These are phyloP conservation scores for Boletus semigastroideus DNA, from an alignment of 1,284 basidiomycete species.

Conservation along the genomic window DNA sequence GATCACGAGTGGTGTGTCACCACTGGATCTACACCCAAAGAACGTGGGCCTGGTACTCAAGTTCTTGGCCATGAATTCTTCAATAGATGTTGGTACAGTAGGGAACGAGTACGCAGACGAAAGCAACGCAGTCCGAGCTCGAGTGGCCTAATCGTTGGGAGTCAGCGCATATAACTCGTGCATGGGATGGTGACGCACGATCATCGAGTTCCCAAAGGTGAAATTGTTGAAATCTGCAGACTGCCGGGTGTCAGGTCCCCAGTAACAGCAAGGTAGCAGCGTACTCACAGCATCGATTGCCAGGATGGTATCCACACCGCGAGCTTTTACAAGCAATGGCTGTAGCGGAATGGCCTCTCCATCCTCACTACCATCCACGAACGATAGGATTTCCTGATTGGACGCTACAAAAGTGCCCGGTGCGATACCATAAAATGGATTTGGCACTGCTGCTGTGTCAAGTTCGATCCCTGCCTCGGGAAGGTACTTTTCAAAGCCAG, in stretches of 20 bases:
- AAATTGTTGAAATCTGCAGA: constrained; percentile 33
- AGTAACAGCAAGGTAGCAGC: background rate
- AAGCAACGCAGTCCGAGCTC: constrained; percentile 39
- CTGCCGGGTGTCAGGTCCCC: constrained; percentile 18
- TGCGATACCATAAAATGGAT: constrained; percentile 43
- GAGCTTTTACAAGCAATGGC: constrained; percentile 52
- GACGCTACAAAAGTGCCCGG: constrained; percentile 38
- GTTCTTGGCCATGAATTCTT: constrained; percentile 35
- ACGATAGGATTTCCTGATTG: constrained; percentile 32
- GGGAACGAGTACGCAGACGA: constrained; percentile 44
- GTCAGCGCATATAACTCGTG: background rate
- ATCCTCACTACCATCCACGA: constrained; percentile 45
- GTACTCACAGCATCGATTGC: constrained; percentile 48
- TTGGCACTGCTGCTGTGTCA: constrained; percentile 32
- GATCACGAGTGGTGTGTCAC: constrained; percentile 35
- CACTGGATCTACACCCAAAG: constrained; percentile 41
- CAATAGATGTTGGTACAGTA: constrained; percentile 35
- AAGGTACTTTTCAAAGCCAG: background rate
- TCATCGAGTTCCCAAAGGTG: constrained; percentile 40
- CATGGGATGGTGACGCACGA: constrained; percentile 34
- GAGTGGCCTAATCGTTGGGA: constrained; percentile 33
- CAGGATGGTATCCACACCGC: constrained; percentile 51
- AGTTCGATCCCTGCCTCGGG: background rate
- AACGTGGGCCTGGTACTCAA: constrained; percentile 42
- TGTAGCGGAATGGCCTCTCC: constrained; percentile 49